phyloP scores from a whole-genome alignment of 2,329 filamentous ascomycete species.

The Dactylellina haptotyla region DNA sequence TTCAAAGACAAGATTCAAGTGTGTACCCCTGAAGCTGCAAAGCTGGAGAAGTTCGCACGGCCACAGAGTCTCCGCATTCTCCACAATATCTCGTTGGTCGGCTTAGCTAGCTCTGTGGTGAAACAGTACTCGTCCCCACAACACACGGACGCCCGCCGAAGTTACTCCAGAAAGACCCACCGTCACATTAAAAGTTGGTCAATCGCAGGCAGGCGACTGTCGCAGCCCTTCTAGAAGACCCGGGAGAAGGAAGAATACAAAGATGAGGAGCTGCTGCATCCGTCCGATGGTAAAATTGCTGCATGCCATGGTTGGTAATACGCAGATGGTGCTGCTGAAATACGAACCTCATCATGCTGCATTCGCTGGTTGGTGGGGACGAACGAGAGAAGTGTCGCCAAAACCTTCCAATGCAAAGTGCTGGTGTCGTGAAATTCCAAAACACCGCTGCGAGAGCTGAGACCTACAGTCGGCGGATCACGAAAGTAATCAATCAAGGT shows the following conservation, averaged over 20 bases:
- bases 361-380: neutral
- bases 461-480: no score
- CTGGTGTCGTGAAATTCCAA: slow-evolving; percentile 34
- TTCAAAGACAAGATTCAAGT: no score
- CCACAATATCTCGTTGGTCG: no score
- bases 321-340: slow-evolving; percentile 12
- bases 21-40: no score
- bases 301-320: slow-evolving; percentile 13
- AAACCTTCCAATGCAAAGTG: slow-evolving; percentile 14
- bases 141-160: slow-evolving; percentile 1
- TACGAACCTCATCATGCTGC: slow-evolving; percentile 21
- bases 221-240: slow-evolving; percentile 39
- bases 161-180: slow-evolving; percentile 19
- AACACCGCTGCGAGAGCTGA: neutral
- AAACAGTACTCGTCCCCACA: slow-evolving; percentile 8
- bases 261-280: slow-evolving; percentile 8
- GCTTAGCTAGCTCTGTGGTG: neutral
- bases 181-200: neutral
- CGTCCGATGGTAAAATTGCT: slow-evolving; percentile 3
- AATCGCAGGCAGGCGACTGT: neutral
- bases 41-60: slow-evolving; percentile 14
- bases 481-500: no score
- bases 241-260: slow-evolving; percentile 32
- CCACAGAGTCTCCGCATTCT: slow-evolving; percentile 38
- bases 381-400: neutral